Conservation (phyloP, 2,329 filamentous ascomycete genomes). For the Aureobasidium lini region DNA sequence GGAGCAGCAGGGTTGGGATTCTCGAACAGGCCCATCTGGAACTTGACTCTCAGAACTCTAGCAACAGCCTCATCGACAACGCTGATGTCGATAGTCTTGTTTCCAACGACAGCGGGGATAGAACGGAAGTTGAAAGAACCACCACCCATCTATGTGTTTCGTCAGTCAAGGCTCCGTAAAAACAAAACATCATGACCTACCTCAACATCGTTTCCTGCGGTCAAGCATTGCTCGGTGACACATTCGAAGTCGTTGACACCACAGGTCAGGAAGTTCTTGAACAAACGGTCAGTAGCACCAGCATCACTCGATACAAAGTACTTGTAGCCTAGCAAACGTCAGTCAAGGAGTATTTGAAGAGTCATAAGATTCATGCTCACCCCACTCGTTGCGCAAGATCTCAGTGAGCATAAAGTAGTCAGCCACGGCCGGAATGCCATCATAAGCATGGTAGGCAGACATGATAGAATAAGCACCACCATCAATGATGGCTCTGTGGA, state of each 20-base stretch:
- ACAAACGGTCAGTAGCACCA: constrained; percentile 62
- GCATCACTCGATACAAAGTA: constrained; percentile 62
- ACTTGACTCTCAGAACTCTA: constrained; percentile 60
- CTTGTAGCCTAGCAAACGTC: constrained; percentile 44
- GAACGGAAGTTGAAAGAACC: constrained; percentile 63
- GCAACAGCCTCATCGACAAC: constrained; percentile 60
- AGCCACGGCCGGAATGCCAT: constrained; percentile 60
- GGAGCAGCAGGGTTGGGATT: constrained; percentile 56
- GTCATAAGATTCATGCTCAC: not conserved
- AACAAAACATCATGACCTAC: not conserved
- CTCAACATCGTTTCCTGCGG: constrained; percentile 64
- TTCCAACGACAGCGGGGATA: constrained; percentile 57
- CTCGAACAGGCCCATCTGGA: constrained; percentile 63
- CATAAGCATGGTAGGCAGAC: constrained; percentile 66
- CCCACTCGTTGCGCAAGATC: constrained; percentile 64
- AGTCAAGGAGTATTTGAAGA: not conserved
- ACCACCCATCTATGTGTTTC: constrained; percentile 41
- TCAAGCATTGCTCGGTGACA: constrained; percentile 55
- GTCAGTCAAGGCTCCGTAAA: not conserved
- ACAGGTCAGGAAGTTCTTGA: constrained; percentile 58
- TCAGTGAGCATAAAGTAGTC: constrained; percentile 60
- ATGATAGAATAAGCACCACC: constrained; percentile 61
- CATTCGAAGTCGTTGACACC: constrained; percentile 52
- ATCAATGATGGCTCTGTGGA: constrained; percentile 65
- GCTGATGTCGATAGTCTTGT: constrained; percentile 52